Evolutionary conservation across 352 stramenopile genomes (phyloP).

Genomic region (Bremia lactucae): DNA sequence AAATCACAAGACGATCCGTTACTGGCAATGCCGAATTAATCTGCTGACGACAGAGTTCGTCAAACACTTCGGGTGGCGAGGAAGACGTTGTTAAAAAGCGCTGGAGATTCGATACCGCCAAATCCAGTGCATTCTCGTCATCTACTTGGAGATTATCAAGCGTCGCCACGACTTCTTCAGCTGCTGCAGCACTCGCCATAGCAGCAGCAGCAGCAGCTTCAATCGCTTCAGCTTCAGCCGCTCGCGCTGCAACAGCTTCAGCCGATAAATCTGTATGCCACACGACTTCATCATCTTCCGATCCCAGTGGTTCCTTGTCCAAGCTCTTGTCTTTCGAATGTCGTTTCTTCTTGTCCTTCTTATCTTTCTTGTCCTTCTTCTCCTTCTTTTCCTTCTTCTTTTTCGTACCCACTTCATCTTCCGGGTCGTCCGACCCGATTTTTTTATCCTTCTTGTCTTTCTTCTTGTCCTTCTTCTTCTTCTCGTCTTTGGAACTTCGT

Average conservation of each 20-base stretch:
- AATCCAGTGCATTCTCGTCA: constrained; percentile 77
- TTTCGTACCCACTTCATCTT: constrained; percentile 7
- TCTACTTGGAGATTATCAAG: constrained; percentile 78
- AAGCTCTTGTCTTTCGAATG: constrained; percentile 74
- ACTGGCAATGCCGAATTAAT: constrained; percentile 86
- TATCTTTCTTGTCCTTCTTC: constrained; percentile 68
- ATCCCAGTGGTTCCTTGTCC: constrained; percentile 55
- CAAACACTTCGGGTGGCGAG: constrained; percentile 57
- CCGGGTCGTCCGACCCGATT: constrained; percentile 34
- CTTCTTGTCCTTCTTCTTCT: constrained; percentile 76
- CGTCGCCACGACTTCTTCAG: constrained; percentile 54
- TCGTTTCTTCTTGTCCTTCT: constrained; percentile 76
- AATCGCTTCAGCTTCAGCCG: constrained; percentile 71
- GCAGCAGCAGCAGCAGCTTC: constrained; percentile 63
- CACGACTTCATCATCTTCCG: constrained; percentile 64
- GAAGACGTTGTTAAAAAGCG: constrained; percentile 41
- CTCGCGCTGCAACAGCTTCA: constrained; percentile 70
- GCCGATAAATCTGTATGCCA: constrained; percentile 82
- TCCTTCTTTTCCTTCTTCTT: constrained; percentile 66
- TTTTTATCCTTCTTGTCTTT: constrained; percentile 33
- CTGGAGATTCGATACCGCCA: constrained; percentile 53
- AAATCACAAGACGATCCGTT: constrained; percentile 91
- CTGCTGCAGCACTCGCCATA: constrained; percentile 43
- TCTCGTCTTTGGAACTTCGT: constrained; percentile 72
- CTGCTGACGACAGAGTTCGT: constrained; percentile 90